Percentiles rank a stretch among this genome's conserved stretches.
These are phyloP conservation scores for Epichloe hybrida DNA, from an alignment of 2,329 filamentous ascomycete species.

Conservation along the genomic window DNA sequence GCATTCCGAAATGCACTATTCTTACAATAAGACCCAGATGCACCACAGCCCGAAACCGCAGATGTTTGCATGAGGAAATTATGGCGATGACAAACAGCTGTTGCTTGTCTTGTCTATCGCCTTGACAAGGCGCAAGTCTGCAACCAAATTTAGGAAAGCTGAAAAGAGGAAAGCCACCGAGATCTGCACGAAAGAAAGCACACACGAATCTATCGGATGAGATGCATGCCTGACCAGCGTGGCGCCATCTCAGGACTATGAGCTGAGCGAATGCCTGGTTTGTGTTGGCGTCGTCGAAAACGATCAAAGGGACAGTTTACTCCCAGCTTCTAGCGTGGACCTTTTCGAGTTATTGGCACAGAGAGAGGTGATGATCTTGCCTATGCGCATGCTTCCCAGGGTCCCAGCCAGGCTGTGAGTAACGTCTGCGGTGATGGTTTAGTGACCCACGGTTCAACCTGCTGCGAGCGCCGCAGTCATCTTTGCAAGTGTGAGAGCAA, in stretches of 20 bases:
- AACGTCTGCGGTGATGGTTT: constrained; percentile 66
- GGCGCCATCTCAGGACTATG: constrained; percentile 52
- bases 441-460: constrained; percentile 59
- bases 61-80: not conserved
- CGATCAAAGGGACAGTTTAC: constrained; percentile 55
- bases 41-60: not conserved
- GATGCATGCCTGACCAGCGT: constrained; percentile 61
- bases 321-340: constrained; percentile 51
- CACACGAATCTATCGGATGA: constrained; percentile 45
- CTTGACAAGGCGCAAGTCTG: not conserved
- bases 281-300: constrained; percentile 55
- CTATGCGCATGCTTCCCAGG: constrained; percentile 56
- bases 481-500: constrained; percentile 35
- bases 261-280: constrained; percentile 53
- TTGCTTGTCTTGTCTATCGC: not conserved
- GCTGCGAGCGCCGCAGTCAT: constrained; percentile 48
- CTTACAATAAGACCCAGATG: not conserved
- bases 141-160: not conserved
- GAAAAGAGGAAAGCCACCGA: not conserved
- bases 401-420: constrained; percentile 56
- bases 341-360: constrained; percentile 54
- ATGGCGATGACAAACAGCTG: not conserved
- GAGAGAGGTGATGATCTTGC: constrained; percentile 47
- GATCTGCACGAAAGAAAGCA: constrained; percentile 14
- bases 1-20: not conserved